Evolutionary conservation across 2,329 filamentous ascomycete species (phyloP), one percentile per base, ranked within the genome.

Genomic region (Sporothrix brasiliensis): DNA sequence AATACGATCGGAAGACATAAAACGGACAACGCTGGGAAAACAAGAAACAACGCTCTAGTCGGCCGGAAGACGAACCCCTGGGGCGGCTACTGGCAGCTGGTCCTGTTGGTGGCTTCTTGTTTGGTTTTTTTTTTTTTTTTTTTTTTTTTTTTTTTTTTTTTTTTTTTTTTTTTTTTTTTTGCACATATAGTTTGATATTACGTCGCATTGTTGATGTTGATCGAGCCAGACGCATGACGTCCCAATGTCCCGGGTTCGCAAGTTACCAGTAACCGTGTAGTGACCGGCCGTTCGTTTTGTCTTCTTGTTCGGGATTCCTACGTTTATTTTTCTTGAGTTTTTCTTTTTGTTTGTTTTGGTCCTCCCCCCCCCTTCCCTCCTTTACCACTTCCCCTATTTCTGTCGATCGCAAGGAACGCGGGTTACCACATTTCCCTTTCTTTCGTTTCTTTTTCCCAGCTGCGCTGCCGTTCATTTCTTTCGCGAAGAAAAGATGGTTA

Each of bases 31-130:
- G n/a, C 50, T 39, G 19, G 54, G 27, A 49, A 34, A 63, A 65
- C 21, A 27, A 34, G 7, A 21, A 21, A 60, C 54, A 9, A 44
- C 24, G 53, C 10, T 27, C 13, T 44, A 30, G n/a, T 34, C 58
- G 39, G 58, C 58, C 27, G 63, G 61, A 49, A 27, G 44, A 24
- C 61, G 61, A 66, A 66, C 61, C 34, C 44, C 44, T 66, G 61
- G 61, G 61, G 61, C 61, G 61, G 47, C 24, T 52, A 10, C 19
- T 52, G 47, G 63, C 63, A 66, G 63, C n/a, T 52, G 21, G 24
- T 30, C 16, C n/a, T 41, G 30, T 41, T 39, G 4, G 16, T 34
- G n/a, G 13, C 19, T 24, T 54, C 19, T 61, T 44, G 58, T 21
- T 61, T 10, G 58, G 2, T 34, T 27, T 19, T 39, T 19, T 27